Evolutionary conservation across 2,329 filamentous ascomycete genomes (phyloP), one percentile per base, ranked within the genome.

Genomic region (Ceratocystis albifundus): DNA sequence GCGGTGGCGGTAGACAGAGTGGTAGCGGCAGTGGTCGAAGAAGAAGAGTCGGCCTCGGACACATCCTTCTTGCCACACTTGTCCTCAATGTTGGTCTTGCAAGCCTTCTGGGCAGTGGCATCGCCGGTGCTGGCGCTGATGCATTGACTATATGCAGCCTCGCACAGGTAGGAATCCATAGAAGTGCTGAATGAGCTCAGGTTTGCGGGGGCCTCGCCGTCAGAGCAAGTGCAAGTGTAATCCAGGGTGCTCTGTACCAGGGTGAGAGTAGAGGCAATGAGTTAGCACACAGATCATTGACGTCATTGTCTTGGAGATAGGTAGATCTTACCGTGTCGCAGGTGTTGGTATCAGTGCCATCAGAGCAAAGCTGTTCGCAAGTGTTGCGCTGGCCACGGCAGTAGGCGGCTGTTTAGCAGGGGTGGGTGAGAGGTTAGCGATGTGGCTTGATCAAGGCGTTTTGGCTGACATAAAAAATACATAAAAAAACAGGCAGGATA

Each of bases 121-220:
- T 78, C 75, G 72, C 75, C 75, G 32, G 75, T 74, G 71, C 79
- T 77, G 59, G 72, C 67, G 1, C 48, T 57, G 70, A 78, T 81
- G 75, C 82, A 85, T 68, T 79, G 74, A 30, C 71, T 69, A 73
- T 76, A 82, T 50, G 81, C 78, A 68, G 76, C 68, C 66, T 78
- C 30, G 76, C 82, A 85, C 71, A 82, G 78, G 71, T 80, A 83
- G 66, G 75, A 77, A 61, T 78, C 77, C 70, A 84, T 74, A 2
- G 81, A 82, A 75, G 83, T 77, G 62, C 69, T 70, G 75, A 82
- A 84, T 73, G 80, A 77, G 73, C 82, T 75, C 59, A 84, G 77
- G 67, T 79, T 80, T 15, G 82, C 81, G 5, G 76, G 75, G 61
- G 76, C 77, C 71, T 72, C 74, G 73, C 83, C 82, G 69, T 73